Evolutionary conservation across 208 protist species (phyloP), one percentile per base, ranked within the genome.

Genomic region (Leishmania lainsoni): DNA sequence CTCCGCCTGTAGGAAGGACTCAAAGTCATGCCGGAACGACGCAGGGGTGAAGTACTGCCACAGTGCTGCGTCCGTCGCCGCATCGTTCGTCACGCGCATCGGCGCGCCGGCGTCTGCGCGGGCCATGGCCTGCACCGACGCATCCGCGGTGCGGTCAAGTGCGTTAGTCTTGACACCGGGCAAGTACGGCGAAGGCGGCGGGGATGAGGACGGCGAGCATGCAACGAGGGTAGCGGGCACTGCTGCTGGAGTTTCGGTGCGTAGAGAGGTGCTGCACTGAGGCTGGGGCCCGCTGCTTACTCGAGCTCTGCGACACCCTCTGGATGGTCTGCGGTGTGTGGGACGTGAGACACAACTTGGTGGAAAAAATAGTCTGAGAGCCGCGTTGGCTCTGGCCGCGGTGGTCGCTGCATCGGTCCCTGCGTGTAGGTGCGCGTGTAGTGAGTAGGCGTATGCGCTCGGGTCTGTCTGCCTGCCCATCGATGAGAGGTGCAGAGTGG

Each of bases 341-440:
- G 73, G 39, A 32, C 45, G 35, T 71, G 39, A 22, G 63, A 48
- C 35, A 85, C 61, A 26, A 94, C 80, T 39, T 94, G 91, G 74
- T 89, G 79, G 79, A 94, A 94, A 61, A 94, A 94, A 75, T 91
- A 94, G 0, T 79, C n/a, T 52, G 81, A 87, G 35, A 89, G 76
- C 35, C 70, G 72, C 75, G 81, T 87, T 14, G 91, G 91, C 39
- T 89, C 68, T 29, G 89, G 88, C 12, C 81, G 77, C 32, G 77
- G 74, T 29, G 75, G 66, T 39, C 76, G 80, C 75, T 81, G 45
- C 70, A 84, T 76, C 29, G 32, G 73, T 10, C 29, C 32, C 73
- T 12, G 39, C 35, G 66, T 42, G 66, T 20, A 48, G 5, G 63
- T 32, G 63, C 8, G 8, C 5, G 8, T 32, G 10, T 2, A 14